Conservation (phyloP, 495 filamentous ascomycete genomes). For the Aspergillus haitiensis region DNA sequence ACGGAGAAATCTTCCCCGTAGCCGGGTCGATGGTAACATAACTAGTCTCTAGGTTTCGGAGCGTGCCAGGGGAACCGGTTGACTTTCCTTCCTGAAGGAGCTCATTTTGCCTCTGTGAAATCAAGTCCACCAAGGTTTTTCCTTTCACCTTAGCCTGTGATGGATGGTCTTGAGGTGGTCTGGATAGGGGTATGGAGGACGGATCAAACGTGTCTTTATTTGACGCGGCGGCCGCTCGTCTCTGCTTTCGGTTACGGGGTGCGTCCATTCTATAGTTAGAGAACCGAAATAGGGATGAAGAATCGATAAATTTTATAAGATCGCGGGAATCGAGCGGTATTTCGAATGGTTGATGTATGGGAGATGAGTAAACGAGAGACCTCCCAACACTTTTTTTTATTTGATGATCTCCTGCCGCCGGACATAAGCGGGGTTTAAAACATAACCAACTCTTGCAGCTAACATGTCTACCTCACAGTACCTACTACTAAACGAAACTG, state of each 20-base stretch:
- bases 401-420: constrained; percentile 14
- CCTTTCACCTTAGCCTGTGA: constrained; percentile 30
- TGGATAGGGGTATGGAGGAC: constrained; percentile 39
- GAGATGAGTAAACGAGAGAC: not conserved
- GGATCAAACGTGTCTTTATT: constrained; percentile 27
- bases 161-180: constrained; percentile 33
- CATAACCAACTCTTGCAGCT: too few species aligned
- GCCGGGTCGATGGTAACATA: constrained; percentile 42
- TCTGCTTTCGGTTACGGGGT: constrained; percentile 51
- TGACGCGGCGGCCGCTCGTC: constrained; percentile 32
- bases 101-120: constrained; percentile 47
- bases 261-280: constrained; percentile 29
- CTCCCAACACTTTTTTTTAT: constrained; percentile 1
- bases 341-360: not conserved
- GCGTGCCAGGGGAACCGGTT: constrained; percentile 11
- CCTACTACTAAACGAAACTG: too few species aligned
- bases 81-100: constrained; percentile 25
- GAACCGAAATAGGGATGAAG: not conserved
- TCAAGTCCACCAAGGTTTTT: constrained; percentile 54
- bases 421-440: constrained; percentile 27
- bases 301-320: not conserved
- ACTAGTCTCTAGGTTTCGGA: constrained; percentile 26
- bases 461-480: too few species aligned
- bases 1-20: constrained; percentile 36
- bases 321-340: not conserved